Evolutionary conservation across 2,329 filamentous ascomycete genomes (phyloP).

Genomic region (Fusarium pseudocircinatum): DNA sequence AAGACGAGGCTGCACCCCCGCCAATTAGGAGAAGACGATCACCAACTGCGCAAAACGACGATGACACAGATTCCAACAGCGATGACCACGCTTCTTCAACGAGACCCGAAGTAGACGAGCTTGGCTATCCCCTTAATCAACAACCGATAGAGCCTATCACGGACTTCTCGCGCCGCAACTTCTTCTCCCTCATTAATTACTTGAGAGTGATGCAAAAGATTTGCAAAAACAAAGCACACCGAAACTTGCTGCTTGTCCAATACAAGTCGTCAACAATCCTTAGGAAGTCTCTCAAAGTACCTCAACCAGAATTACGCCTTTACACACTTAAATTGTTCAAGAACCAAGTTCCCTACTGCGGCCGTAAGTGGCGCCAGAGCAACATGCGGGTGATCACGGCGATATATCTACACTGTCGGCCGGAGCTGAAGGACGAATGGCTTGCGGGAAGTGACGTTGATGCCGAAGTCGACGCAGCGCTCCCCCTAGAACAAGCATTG

Average conservation of each 20-base stretch:
- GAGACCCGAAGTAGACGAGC: conserved; percentile 80
- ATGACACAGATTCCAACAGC: conserved; percentile 43
- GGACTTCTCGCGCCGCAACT: conserved; percentile 90
- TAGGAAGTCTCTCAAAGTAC: conserved; percentile 89
- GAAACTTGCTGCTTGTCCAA: conserved; percentile 90
- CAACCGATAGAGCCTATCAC: conserved; percentile 82
- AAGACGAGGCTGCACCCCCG: conserved; percentile 85
- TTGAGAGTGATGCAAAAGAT: conserved; percentile 97
- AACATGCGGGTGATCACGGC: conserved; percentile 99
- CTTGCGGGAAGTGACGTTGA: conserved; percentile 90
- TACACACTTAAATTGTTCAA: conserved; percentile 99
- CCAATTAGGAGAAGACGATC: conserved; percentile 74
- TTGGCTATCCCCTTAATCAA: conserved; percentile 80
- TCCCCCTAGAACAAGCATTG: conserved; percentile 91
- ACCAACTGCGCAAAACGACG: conserved; percentile 49
- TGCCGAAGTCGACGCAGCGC: conserved; percentile 89
- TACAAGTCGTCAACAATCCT: conserved; percentile 96
- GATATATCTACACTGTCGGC: conserved; percentile 92
- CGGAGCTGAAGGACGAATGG: conserved; percentile 95
- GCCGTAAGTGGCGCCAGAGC: conserved; percentile 95
- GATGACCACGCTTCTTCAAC: conserved; percentile 47
- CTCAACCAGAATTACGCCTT: conserved; percentile 84
- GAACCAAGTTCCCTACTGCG: conserved; percentile 97
- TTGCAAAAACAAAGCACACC: conserved; percentile 93
- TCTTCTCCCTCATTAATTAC: conserved; percentile 95